These are phyloP conservation scores for Tylopilus subfusipes DNA, from an alignment of 768 basidiomycete genomes.

Conservation along the genomic window DNA sequence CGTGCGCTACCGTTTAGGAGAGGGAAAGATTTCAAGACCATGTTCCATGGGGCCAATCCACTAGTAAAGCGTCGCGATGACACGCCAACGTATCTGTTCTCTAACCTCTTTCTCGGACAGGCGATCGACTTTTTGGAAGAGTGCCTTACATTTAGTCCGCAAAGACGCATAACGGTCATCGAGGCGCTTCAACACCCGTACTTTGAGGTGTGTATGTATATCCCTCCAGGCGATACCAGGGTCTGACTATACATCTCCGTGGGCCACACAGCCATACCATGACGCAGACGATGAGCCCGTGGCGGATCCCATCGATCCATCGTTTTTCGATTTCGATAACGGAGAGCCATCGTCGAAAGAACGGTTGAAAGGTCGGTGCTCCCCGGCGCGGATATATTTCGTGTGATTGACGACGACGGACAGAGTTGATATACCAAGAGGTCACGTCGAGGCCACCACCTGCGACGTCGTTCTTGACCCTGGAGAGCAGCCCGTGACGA, in stretches of 20 bases:
- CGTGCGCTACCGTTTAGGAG: slow-evolving; percentile 85
- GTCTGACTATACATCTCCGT: no score
- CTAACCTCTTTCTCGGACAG: slow-evolving; percentile 25
- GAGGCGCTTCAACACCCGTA: slow-evolving; percentile 90
- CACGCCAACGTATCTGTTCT: neutral
- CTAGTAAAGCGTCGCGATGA: slow-evolving; percentile 37
- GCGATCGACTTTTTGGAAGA: slow-evolving; percentile 77
- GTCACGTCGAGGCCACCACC: slow-evolving; percentile 32
- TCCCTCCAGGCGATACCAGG: neutral
- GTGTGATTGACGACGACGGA: neutral
- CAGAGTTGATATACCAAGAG: slow-evolving; percentile 49
- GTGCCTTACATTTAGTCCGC: slow-evolving; percentile 82
- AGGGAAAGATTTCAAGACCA: slow-evolving; percentile 61
- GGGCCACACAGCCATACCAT: slow-evolving; percentile 59
- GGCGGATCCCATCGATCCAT: slow-evolving; percentile 69
- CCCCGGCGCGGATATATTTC: neutral
- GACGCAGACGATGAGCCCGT: slow-evolving; percentile 87
- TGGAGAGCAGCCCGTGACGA: slow-evolving; percentile 10
- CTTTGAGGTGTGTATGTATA: slow-evolving; percentile 53
- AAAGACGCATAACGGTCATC: slow-evolving; percentile 81
- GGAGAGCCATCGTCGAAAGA: slow-evolving; percentile 62
- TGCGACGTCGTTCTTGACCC: slow-evolving; percentile 12
- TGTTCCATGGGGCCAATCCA: slow-evolving; percentile 76
- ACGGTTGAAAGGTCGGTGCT: slow-evolving; percentile 56
- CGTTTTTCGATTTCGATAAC: slow-evolving; percentile 82